Evolutionary conservation across 2,329 filamentous ascomycete genomes (phyloP), one percentile per base, ranked within the genome.

Genomic region (Setomelanomma holmii): DNA sequence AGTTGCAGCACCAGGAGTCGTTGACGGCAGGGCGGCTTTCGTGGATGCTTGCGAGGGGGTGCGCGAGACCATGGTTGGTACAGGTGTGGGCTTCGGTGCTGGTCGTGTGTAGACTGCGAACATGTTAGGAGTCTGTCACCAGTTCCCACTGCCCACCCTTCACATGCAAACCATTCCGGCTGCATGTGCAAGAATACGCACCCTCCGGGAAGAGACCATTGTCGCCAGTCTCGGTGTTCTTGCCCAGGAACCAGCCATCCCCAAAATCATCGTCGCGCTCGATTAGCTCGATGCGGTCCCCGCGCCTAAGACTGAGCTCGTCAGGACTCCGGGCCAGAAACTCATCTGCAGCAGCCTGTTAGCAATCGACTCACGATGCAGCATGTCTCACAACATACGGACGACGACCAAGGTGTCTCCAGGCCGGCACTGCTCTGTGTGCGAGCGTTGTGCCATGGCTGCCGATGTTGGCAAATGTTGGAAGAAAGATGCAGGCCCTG

Each of bases 311-410:
- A 64, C 86, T 96, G 69, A 99, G 82, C 81, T 99, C 95, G 77
- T 99, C 95, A 51, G 90, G 89, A 75, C 92, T 96, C 63, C 95
- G 87, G 51, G 93, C 93, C 64, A 87, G 81, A 75, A 99, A 98
- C 77, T 97, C 92, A 78, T 99, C 91, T 96, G 63, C 42, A 47
- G 35, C 5, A 23, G 38, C n/a, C 22, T 42, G 57, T 60, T 44
- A 64, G 56, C 52, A n/a, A 7, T 7, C 34, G n/a, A 7, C 34
- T 10, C 34, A n/a, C 21, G 40, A 17, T 17, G 19, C 14, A 16
- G 24, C 12, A n/a, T 22, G 27, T 27, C 22, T 20, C 19, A 23
- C 36, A 20, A 84, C 88, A 81, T 80, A 90, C 88, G 88, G 66
- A 90, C 88, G 63, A 90, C 88, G 61, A 90, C 74, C 63, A 90